Evolutionary conservation across 1,284 basidiomycete species (phyloP).

Genomic region (Jaminaea rosea): DNA sequence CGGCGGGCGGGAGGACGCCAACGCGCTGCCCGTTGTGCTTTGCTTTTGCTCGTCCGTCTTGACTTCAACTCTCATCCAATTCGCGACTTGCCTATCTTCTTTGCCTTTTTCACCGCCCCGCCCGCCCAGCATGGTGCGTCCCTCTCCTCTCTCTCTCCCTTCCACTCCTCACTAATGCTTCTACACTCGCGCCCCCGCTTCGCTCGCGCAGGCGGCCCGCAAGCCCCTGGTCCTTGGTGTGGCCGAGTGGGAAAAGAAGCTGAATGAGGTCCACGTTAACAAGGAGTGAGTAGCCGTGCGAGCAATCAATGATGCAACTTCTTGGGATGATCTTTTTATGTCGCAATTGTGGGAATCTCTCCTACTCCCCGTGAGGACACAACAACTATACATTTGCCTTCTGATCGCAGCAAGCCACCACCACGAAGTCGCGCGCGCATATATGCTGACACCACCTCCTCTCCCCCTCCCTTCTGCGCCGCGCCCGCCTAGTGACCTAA

Average conservation of each 20-base stretch:
- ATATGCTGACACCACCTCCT: background rate
- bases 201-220: no score
- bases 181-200: no score
- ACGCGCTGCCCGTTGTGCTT: no score
- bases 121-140: no score
- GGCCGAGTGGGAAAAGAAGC: constrained; percentile 51
- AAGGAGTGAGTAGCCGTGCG: constrained; percentile 52
- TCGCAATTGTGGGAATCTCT: constrained; percentile 59
- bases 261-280: constrained; percentile 50
- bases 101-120: no score
- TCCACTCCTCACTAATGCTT: no score
- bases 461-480: background rate
- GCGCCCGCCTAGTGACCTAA: constrained; percentile 78
- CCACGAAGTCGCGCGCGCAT: background rate
- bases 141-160: no score
- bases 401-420: constrained; percentile 6
- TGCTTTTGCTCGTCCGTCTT: no score
- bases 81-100: no score
- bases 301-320: constrained; percentile 9
- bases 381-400: constrained; percentile 47
- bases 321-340: constrained; percentile 50
- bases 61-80: no score
- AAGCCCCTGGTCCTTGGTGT: no score
- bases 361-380: constrained; percentile 52
- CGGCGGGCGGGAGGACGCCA: no score